These are phyloP conservation scores for Talaromyces sp. DNA, from an alignment of 2,329 filamentous ascomycete genomes.

Conservation along the genomic window DNA sequence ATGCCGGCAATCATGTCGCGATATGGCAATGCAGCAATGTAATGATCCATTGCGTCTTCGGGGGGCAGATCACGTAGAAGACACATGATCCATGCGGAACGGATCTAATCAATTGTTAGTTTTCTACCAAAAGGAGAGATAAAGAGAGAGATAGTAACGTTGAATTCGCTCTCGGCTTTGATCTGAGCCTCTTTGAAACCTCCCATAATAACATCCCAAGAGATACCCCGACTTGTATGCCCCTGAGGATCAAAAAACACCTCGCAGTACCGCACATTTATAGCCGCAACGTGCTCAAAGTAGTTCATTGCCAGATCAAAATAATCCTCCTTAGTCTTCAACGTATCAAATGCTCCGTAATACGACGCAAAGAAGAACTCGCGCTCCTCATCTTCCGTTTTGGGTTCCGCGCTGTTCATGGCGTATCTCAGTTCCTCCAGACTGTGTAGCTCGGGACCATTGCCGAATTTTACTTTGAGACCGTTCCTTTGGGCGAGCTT, in stretches of 20 bases:
- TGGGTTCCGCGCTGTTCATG: conserved; percentile 2
- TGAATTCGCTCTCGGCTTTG: not conserved
- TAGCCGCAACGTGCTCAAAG: not conserved
- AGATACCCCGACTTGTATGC: not conserved
- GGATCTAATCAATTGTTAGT: not conserved
- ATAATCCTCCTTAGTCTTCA: conserved; percentile 2
- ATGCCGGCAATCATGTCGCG: not conserved
- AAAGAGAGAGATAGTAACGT: not conserved
- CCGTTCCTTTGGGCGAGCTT: not conserved
- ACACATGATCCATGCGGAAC: conserved; percentile 6
- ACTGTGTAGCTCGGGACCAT: not conserved
- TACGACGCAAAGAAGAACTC: conserved; percentile 8
- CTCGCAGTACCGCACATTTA: conserved; percentile 2
- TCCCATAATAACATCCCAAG: conserved; percentile 3
- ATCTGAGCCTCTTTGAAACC: conserved; percentile 4
- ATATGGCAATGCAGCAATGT: conserved; percentile 2
- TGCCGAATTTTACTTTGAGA: not conserved
- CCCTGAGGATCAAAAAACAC: conserved; percentile 1
- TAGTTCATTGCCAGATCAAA: conserved; percentile 1
- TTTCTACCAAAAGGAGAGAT: not conserved
- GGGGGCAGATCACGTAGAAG: conserved; percentile 3
- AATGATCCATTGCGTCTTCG: conserved; percentile 6
- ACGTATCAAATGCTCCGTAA: conserved; percentile 1
- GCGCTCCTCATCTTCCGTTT: conserved; percentile 4
- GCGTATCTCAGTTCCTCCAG: conserved; percentile 2